phyloP scores from a whole-genome alignment of 176 grass and related monocot genomes.

The Triticum monococcum region DNA sequence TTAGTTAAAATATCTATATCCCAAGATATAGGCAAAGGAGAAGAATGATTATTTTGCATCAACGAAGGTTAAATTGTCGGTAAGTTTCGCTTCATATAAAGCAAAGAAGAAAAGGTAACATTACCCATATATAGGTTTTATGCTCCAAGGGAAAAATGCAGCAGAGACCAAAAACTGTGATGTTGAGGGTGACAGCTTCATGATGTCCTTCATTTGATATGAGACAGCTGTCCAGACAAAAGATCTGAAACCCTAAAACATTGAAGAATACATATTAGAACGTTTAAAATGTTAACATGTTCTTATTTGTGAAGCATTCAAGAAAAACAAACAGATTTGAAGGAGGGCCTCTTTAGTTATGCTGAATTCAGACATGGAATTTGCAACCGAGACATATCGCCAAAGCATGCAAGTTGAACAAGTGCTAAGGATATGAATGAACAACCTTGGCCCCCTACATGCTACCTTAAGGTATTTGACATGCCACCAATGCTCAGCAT shows the following conservation, averaged over 20 bases:
- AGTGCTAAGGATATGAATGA: neutral
- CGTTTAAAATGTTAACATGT: neutral
- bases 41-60: too few species aligned
- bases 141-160: slow-evolving; percentile 79
- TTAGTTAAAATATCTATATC: too few species aligned
- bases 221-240: slow-evolving; percentile 84
- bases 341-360: neutral
- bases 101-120: neutral
- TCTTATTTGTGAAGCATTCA: neutral
- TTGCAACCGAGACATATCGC: neutral
- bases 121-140: slow-evolving; percentile 82
- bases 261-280: neutral
- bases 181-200: slow-evolving; percentile 65
- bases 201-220: slow-evolving; percentile 78
- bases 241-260: slow-evolving; percentile 74
- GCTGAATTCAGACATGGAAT: slow-evolving; percentile 2
- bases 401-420: neutral
- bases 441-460: neutral
- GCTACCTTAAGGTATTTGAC: neutral
- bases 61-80: neutral
- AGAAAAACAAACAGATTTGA: neutral
- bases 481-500: neutral
- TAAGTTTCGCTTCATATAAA: neutral
- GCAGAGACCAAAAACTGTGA: slow-evolving; percentile 70
- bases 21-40: too few species aligned